Evolutionary conservation across 1,284 basidiomycete species (phyloP).

Genomic region (Puccinia coronata): DNA sequence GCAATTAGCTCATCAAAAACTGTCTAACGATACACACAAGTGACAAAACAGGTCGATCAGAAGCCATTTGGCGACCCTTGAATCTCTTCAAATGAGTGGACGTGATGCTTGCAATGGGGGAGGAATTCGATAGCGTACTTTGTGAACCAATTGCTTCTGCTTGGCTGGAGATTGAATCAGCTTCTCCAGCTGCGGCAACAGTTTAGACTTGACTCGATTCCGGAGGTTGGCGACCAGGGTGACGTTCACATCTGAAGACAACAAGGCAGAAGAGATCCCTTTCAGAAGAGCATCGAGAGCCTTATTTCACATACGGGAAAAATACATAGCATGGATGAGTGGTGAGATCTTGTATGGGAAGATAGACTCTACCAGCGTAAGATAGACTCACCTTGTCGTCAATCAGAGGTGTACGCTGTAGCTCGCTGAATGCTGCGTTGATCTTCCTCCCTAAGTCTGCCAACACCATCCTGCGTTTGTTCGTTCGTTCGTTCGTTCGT

Average conservation of each 20-base stretch:
- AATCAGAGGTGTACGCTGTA: constrained; percentile 78
- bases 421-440: constrained; percentile 86
- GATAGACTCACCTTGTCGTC: constrained; percentile 73
- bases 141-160: constrained; percentile 46
- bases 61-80: not conserved
- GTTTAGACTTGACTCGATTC: constrained; percentile 84
- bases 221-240: constrained; percentile 86
- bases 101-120: not conserved
- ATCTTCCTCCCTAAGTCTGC: constrained; percentile 92
- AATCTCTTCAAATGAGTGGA: constrained; percentile 39
- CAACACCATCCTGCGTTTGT: constrained; percentile 74
- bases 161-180: constrained; percentile 31
- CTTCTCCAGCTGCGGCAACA: constrained; percentile 62
- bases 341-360: constrained; percentile 50
- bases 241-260: constrained; percentile 98
- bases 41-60: constrained; percentile 6
- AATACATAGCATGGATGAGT: not conserved
- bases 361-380: no score
- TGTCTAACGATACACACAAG: constrained; percentile 64
- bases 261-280: constrained; percentile 87
- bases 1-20: constrained; percentile 95
- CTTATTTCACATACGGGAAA: constrained; percentile 60
- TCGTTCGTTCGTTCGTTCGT: not conserved
- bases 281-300: constrained; percentile 92
- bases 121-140: constrained; percentile 4